phyloP scores from a whole-genome alignment of 139 green algal species.

The Tetradesmus lagerheimii region DNA sequence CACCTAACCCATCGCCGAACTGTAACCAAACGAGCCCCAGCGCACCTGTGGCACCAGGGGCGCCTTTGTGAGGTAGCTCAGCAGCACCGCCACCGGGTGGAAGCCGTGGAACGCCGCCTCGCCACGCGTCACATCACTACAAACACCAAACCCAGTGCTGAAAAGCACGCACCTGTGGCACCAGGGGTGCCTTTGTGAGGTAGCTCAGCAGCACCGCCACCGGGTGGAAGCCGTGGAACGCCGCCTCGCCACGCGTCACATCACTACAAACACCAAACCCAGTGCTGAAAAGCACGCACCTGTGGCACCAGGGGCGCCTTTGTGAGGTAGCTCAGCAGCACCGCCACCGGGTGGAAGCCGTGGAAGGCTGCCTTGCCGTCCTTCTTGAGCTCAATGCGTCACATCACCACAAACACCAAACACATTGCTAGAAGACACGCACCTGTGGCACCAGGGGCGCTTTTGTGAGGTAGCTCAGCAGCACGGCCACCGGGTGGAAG shows the following conservation, averaged over 20 bases:
- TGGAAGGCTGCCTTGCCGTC: slow-evolving; percentile 55
- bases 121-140: too few relatives aligned
- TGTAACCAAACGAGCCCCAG: not conserved
- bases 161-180: slow-evolving; percentile 51
- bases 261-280: too few relatives aligned
- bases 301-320: slow-evolving; percentile 69
- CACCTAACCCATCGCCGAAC: not conserved
- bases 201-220: slow-evolving; percentile 85
- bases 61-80: slow-evolving; percentile 94
- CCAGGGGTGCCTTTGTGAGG: slow-evolving; percentile 93
- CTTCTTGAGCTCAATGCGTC: slow-evolving; percentile 81
- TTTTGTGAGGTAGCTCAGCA: slow-evolving; percentile 98
- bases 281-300: too few relatives aligned
- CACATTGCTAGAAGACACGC: too few relatives aligned
- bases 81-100: slow-evolving; percentile 61
- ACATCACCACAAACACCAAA: too few relatives aligned
- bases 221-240: too few relatives aligned
- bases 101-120: too few relatives aligned
- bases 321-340: slow-evolving; percentile 95
- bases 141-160: too few relatives aligned
- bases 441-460: slow-evolving; percentile 14
- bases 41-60: slow-evolving; percentile 75
- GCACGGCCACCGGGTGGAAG: slow-evolving; percentile 94
- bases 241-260: too few relatives aligned
- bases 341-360: slow-evolving; percentile 67